Evolutionary conservation across 2,329 filamentous ascomycete species (phyloP).

Genomic region (Decorospora gaudefroyi): DNA sequence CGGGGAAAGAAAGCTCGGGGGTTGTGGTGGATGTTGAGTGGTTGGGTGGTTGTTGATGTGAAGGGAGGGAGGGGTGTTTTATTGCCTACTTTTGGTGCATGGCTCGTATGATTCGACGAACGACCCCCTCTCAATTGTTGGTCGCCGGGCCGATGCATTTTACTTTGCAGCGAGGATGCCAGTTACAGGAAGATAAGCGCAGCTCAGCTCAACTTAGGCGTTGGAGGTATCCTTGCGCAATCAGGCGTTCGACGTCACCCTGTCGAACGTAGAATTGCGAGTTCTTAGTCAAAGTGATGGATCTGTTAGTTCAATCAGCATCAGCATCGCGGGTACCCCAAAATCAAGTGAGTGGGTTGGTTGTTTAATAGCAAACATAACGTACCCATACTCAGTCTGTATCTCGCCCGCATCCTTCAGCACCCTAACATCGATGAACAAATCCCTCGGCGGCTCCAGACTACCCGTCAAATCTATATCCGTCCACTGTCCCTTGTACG

Average conservation of each 20-base stretch:
- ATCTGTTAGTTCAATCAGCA: conserved; percentile 57
- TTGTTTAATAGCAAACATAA: too few species aligned
- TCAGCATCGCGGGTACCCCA: neutral
- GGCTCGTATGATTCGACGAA: too few species aligned
- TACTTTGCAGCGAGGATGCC: too few species aligned
- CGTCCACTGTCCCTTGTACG: conserved; percentile 98
- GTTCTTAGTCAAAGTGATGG: conserved; percentile 95
- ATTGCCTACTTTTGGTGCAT: too few species aligned
- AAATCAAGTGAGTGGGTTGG: neutral
- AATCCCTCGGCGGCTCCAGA: conserved; percentile 87
- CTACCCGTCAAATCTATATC: conserved; percentile 95
- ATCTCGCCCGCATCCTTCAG: conserved; percentile 97
- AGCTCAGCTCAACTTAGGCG: conserved; percentile 70
- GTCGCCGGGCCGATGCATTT: too few species aligned
- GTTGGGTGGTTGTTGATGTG: too few species aligned
- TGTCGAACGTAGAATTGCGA: conserved; percentile 97
- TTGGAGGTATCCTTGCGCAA: conserved; percentile 92
- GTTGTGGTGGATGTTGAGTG: too few species aligned
- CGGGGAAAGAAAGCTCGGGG: too few species aligned
- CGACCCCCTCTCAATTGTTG: too few species aligned
- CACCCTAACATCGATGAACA: conserved; percentile 96
- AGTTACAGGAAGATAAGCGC: neutral
- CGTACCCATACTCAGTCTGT: conserved; percentile 96
- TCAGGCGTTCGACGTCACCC: conserved; percentile 91
- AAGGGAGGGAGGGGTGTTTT: too few species aligned